Conservation (phyloP, 495 filamentous ascomycete genomes). For the Hypoxylon perforatum region DNA sequence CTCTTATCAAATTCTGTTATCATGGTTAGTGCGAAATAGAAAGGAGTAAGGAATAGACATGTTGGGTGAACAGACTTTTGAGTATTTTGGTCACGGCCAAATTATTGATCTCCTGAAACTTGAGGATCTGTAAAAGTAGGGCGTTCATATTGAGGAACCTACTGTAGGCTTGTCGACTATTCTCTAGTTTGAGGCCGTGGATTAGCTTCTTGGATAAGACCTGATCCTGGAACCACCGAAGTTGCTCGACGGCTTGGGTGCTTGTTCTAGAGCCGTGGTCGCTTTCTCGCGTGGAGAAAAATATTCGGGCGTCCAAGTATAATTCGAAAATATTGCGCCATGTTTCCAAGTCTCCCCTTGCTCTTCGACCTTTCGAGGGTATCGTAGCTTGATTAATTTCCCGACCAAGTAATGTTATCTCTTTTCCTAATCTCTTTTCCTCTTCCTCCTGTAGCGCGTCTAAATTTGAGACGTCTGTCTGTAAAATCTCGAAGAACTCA, state of each 20-base stretch:
- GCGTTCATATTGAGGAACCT: slow-evolving; percentile 74
- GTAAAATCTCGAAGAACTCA: slow-evolving; percentile 75
- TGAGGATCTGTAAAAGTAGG: slow-evolving; percentile 70
- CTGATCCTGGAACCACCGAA: slow-evolving; percentile 69
- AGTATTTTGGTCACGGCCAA: slow-evolving; percentile 78
- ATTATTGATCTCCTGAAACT: slow-evolving; percentile 79
- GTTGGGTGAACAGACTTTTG: slow-evolving; percentile 67
- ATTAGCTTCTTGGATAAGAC: slow-evolving; percentile 63
- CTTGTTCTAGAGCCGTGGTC: slow-evolving; percentile 68
- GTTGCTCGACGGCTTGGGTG: slow-evolving; percentile 62
- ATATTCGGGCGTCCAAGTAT: slow-evolving; percentile 75
- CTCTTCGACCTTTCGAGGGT: slow-evolving; percentile 59
- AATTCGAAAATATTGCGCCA: slow-evolving; percentile 81
- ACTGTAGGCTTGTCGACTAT: slow-evolving; percentile 66
- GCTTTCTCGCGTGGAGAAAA: slow-evolving; percentile 74
- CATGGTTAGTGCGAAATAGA: slow-evolving; percentile 12
- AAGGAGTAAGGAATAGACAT: background rate
- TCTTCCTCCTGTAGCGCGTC: slow-evolving; percentile 69
- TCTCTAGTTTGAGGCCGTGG: slow-evolving; percentile 66
- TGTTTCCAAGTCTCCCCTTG: slow-evolving; percentile 71
- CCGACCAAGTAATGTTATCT: slow-evolving; percentile 66
- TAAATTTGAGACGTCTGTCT: slow-evolving; percentile 68
- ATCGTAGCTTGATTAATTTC: slow-evolving; percentile 67
- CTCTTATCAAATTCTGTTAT: slow-evolving; percentile 81
- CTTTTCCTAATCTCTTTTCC: slow-evolving; percentile 60